Evolutionary conservation across 768 basidiomycete genomes (phyloP), one percentile per base, ranked within the genome.

Genomic region (Kwoniella dendrophila): DNA sequence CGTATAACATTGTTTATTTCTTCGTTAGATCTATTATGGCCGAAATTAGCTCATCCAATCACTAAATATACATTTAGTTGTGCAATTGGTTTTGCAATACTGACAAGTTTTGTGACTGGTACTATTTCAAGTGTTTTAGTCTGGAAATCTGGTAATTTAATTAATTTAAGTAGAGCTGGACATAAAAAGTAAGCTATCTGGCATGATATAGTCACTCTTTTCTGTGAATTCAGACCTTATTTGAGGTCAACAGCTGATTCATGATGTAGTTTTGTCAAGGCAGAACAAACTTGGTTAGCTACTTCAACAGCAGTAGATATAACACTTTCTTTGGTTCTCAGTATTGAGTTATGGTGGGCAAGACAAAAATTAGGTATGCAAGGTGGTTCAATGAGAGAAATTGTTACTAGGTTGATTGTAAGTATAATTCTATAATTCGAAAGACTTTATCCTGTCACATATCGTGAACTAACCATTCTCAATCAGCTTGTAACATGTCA

Each of bases 291-390:
- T 1, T 71, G 64, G 64, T 56, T 71, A 11, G 50, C 56, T 18
- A 56, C 49, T 0, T 64, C 67, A 4, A 47, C 66, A 4, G 65
- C 50, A 2, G 60, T 71, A 14, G 72, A 73, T 48, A 33, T 67
- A 11, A 20, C 66, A 2, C 48, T 73, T 0, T 61, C 60, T n/a
- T 4, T 44, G 1, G 62, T 63, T 1, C 63, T 73, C 0, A 67
- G 65, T 24, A 27, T 59, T 4, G 69, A 73, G 44, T 58, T 73
- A 1, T 69, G 67, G 65, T 73, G 68, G 67, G 72, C 72, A 18
- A 43, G 72, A 32, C 40, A 57, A n/a, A 64, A 67, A 38, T 32
- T 70, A 2, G 57, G 67, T 6, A 47, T 56, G 38, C 32, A 59
- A 33, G 65, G 72, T 10, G 69, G 67, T 5, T 45, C 41, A 14